These are phyloP conservation scores for Pichiaceae sp. DNA, from an alignment of 1,139 yeast species.

Conservation along the genomic window DNA sequence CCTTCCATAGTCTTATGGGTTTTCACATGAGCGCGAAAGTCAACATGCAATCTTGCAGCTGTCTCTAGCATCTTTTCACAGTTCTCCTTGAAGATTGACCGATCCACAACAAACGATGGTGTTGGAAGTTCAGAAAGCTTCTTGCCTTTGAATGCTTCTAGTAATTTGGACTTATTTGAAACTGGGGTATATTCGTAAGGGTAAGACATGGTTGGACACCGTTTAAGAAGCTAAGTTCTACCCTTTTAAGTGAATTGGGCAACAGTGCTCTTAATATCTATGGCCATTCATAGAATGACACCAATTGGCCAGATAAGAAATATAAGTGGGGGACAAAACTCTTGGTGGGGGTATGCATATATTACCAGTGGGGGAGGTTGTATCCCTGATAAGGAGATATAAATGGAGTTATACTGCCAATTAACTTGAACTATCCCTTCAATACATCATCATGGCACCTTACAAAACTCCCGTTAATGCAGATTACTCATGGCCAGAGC, in stretches of 20 bases:
- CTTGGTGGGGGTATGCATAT: neutral
- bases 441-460: neutral
- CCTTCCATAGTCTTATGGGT: conserved; percentile 60
- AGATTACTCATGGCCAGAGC: neutral
- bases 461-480: neutral
- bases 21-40: conserved; percentile 49
- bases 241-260: neutral
- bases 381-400: neutral
- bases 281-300: neutral
- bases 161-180: conserved; percentile 18
- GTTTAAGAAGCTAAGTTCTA: no score
- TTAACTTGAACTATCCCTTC: neutral
- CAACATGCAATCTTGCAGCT: conserved; percentile 17
- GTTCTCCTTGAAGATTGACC: conserved; percentile 28
- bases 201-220: conserved; percentile 10
- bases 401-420: neutral
- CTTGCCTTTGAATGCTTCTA: conserved; percentile 10
- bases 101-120: conserved; percentile 43
- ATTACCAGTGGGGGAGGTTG: neutral
- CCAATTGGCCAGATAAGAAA: neutral
- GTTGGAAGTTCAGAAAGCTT: conserved; percentile 31
- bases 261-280: neutral
- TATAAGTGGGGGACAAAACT: neutral
- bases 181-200: conserved; percentile 17
- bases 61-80: conserved; percentile 32